These are phyloP conservation scores for Kazachstania africana DNA, from an alignment of 805 yeast species.

Conservation along the genomic window DNA sequence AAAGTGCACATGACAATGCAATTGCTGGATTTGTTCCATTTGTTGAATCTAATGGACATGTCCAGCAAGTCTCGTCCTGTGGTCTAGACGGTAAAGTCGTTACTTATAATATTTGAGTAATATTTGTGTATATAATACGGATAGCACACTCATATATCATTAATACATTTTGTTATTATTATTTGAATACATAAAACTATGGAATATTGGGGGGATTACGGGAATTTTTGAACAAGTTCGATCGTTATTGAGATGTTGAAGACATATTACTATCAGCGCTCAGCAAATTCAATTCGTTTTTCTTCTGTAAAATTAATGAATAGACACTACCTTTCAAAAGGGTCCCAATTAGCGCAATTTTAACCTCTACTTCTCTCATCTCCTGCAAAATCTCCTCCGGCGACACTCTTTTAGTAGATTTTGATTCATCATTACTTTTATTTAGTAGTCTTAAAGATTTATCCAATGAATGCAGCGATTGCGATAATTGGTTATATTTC, in stretches of 20 bases:
- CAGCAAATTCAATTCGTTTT: constrained; percentile 12
- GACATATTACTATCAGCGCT: too few relatives aligned
- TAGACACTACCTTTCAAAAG: constrained; percentile 62
- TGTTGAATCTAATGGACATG: constrained; percentile 36
- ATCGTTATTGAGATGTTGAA: neutral
- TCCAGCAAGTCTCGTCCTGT: constrained; percentile 54
- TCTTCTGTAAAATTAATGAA: constrained; percentile 45
- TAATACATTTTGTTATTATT: too few relatives aligned
- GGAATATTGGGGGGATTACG: too few relatives aligned
- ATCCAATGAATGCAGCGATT: constrained; percentile 19
- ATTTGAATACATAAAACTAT: too few relatives aligned
- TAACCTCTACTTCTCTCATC: constrained; percentile 49
- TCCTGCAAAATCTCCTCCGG: constrained; percentile 34
- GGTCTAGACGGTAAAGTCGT: constrained; percentile 92
- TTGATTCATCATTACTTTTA: constrained; percentile 3
- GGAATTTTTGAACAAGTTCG: too few relatives aligned
- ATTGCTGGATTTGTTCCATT: constrained; percentile 54
- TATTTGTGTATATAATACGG: too few relatives aligned
- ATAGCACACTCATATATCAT: too few relatives aligned
- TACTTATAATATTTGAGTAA: constrained; percentile 42
- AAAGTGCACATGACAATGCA: constrained; percentile 84
- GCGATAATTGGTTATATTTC: constrained; percentile 20
- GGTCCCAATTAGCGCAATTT: constrained; percentile 53
- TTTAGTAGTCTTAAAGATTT: constrained; percentile 17
- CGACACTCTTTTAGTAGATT: constrained; percentile 5